Conservation (phyloP, 192 early-diverging fungal species). For the Backusella sp. region DNA sequence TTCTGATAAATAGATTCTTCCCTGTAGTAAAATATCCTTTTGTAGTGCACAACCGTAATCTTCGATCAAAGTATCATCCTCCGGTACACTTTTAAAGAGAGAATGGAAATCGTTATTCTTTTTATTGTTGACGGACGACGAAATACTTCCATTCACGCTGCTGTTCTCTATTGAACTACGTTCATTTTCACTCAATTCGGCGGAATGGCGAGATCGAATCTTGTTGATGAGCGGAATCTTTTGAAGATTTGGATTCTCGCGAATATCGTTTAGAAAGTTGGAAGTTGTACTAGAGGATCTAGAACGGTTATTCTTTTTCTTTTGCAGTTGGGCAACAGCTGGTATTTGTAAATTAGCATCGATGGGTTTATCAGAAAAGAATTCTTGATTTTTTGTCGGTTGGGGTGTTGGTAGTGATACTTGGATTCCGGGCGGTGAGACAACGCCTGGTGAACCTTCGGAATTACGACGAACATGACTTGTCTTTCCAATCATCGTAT, state of each 20-base stretch:
- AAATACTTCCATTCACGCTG: slow-evolving; percentile 15
- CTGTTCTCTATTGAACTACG: neutral
- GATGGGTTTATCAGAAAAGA: neutral
- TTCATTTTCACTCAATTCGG: slow-evolving; percentile 25
- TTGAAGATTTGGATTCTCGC: neutral
- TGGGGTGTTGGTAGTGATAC: neutral
- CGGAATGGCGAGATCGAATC: slow-evolving; percentile 8
- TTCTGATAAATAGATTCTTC: slow-evolving; percentile 76
- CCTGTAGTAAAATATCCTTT: slow-evolving; percentile 82
- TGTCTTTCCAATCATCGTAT: neutral
- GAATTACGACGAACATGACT: slow-evolving; percentile 26
- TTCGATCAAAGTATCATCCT: slow-evolving; percentile 47
- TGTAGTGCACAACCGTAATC: slow-evolving; percentile 77
- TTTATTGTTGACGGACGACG: neutral
- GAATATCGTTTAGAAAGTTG: neutral
- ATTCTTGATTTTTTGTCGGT: neutral
- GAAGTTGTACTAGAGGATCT: slow-evolving; percentile 18
- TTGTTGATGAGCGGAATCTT: slow-evolving; percentile 8
- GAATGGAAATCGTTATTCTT: slow-evolving; percentile 43
- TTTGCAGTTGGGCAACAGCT: neutral
- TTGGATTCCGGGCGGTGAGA: slow-evolving; percentile 1
- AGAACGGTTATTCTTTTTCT: neutral
- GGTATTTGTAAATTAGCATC: slow-evolving; percentile 3
- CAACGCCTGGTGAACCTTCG: slow-evolving; percentile 22
- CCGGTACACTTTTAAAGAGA: slow-evolving; percentile 48